Percentiles rank a stretch among this genome's conserved stretches.
phyloP scores from a whole-genome alignment of 208 protist genomes.

The Leishmania amazonensis region DNA sequence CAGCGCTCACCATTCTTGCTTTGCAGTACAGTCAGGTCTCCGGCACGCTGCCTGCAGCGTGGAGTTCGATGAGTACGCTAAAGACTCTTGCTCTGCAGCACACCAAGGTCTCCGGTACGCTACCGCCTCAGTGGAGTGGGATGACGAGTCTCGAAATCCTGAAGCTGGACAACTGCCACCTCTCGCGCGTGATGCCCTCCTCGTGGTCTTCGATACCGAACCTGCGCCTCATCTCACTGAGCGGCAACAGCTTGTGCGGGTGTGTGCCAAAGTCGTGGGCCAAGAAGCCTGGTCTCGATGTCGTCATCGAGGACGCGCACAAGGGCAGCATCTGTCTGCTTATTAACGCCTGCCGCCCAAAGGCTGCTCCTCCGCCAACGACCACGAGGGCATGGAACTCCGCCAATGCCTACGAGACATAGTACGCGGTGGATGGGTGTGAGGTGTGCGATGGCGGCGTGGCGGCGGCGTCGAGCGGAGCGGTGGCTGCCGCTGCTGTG shows the following conservation, averaged over 20 bases:
- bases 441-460: not conserved
- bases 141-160: not conserved
- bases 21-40: too few relatives aligned
- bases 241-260: too few relatives aligned
- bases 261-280: too few relatives aligned
- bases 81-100: not conserved
- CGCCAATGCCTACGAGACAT: not conserved
- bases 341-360: too few relatives aligned
- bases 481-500: not conserved
- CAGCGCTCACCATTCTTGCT: too few relatives aligned
- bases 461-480: not conserved
- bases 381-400: too few relatives aligned
- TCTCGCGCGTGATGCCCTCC: too few relatives aligned
- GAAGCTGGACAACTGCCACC: too few relatives aligned
- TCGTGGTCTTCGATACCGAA: too few relatives aligned
- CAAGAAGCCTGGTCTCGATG: not conserved
- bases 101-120: not conserved
- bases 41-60: too few relatives aligned
- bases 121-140: not conserved
- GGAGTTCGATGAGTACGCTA: not conserved
- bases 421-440: not conserved
- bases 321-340: not conserved
- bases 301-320: not conserved
- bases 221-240: too few relatives aligned
- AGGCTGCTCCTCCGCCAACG: too few relatives aligned